Base-by-base conservation (phyloP, 2,329 filamentous ascomycete species). In the Beauveria scarabaeidicola region DNA sequence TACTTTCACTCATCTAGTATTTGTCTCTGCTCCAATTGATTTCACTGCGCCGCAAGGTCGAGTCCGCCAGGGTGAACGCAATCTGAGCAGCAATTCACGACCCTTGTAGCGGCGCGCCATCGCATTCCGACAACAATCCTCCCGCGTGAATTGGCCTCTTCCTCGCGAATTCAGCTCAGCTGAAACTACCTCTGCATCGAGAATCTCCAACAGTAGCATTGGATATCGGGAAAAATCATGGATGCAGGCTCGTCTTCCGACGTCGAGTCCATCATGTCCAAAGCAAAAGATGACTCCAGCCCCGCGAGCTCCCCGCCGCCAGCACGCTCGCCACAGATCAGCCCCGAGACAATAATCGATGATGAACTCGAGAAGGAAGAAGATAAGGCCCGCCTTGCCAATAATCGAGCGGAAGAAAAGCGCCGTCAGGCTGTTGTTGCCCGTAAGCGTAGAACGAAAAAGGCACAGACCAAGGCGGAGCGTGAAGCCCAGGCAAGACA, bases 401-500 rank as follows among this genome's bases (percentile, higher is more conserved):
- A 77, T 10, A 74, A 78, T 44, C 79, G 78, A 25, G 77, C 77
- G 0, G 85, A 85, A 48, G 75, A 79, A 13, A 77, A 77, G 47
- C 60, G 67, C 0, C 67, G 65, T 0, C 77, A 80, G 29, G 75
- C 74, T 1, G 54, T 69, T 11, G 54, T 69, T 11, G 54, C 65
- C 0, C 64, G 63, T 2, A 81, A 78, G 63, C 73, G 76, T 41
- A 78, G 74, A 63, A 69, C 77, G 66, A 78, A 77, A 66, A 81
- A 78, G 65, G 75, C 77, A 0, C 71, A 82, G 51, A 80, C 77
- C 1, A 79, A 81, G 59, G 71, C 74, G 1, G 82, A 86, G 63
- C 74, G 81, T 1, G 81, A 84, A 50, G 75, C 74, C 0, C 86
- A 86, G 64, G 83, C 82, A 0, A 77, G 75, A 47, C 81, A 86